Conservation (phyloP, 148 eudicot species). For the Agrostemma githago region DNA sequence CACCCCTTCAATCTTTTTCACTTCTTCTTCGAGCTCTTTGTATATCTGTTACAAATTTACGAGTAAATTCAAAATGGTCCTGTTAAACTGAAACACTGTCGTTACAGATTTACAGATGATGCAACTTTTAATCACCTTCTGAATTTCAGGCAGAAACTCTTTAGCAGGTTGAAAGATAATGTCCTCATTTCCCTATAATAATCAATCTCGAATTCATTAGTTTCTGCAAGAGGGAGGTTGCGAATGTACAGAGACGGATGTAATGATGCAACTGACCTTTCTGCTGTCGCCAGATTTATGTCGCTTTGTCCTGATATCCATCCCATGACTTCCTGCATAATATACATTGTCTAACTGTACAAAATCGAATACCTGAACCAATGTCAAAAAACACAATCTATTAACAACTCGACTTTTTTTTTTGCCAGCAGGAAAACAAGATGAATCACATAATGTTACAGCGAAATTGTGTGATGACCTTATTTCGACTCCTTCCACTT, state of each 20-base stretch:
- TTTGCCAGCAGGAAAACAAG: too few species aligned
- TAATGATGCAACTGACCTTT: conserved; percentile 31
- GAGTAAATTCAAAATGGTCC: not conserved
- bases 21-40: conserved; percentile 48
- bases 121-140: conserved; percentile 38
- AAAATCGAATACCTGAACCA: conserved; percentile 59
- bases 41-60: conserved; percentile 40
- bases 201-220: not conserved
- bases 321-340: conserved; percentile 96
- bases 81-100: not conserved
- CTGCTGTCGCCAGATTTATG: conserved; percentile 38
- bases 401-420: not conserved
- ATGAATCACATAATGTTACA: too few species aligned
- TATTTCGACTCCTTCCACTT: conserved; percentile 78
- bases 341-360: conserved; percentile 66
- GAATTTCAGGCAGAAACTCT: conserved; percentile 70
- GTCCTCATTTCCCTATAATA: conserved; percentile 56
- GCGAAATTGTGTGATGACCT: conserved; percentile 34
- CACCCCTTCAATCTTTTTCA: conserved; percentile 43
- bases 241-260: not conserved
- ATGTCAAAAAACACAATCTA: not conserved
- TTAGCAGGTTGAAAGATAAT: conserved; percentile 77
- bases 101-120: not conserved
- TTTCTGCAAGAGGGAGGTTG: not conserved
- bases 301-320: conserved; percentile 66